A percentile compares a stretch with the other conserved stretches of the same genome.
phyloP scores from a whole-genome alignment of 192 early-diverging fungal species.

The Coemansia aciculifera region DNA sequence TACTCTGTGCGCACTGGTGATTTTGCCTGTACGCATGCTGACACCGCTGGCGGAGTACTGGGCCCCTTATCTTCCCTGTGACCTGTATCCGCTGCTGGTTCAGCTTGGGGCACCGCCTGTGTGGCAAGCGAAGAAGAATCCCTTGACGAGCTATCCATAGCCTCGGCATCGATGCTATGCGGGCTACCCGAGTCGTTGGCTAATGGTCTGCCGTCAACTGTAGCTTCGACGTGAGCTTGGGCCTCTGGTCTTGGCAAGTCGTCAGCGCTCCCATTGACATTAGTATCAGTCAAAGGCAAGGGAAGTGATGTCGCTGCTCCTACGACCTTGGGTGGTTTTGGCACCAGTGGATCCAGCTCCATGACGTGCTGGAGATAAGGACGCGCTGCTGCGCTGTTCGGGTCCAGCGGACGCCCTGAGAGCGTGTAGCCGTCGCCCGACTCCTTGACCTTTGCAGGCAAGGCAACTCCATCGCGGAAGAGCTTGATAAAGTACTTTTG shows the following conservation, averaged over 20 bases:
- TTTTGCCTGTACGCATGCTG: not conserved
- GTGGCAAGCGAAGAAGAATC: not conserved
- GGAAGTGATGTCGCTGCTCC: not conserved
- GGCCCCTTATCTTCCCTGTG: not conserved
- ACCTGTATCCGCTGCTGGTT: not conserved
- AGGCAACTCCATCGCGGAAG: conserved; percentile 74
- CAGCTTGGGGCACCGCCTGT: not conserved
- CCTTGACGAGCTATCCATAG: not conserved
- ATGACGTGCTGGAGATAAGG: conserved; percentile 68
- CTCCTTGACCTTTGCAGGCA: conserved; percentile 77
- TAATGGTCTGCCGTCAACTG: too few species aligned
- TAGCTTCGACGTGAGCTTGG: not conserved
- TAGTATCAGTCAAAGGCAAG: not conserved
- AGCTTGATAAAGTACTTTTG: conserved; percentile 93
- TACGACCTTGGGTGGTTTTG: conserved; percentile 4
- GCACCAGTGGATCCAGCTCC: conserved; percentile 41
- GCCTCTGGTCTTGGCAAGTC: not conserved
- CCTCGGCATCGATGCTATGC: not conserved
- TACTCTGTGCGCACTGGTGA: conserved; percentile 51
- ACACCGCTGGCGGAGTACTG: not conserved
- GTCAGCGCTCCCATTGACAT: not conserved
- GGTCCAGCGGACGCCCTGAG: conserved; percentile 84
- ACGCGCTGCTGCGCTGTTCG: conserved; percentile 80
- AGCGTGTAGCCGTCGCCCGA: conserved; percentile 78
- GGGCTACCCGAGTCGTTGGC: not conserved